These are phyloP conservation scores for Blastobotrys terrestris DNA, from an alignment of 805 yeast genomes.

Conservation along the genomic window DNA sequence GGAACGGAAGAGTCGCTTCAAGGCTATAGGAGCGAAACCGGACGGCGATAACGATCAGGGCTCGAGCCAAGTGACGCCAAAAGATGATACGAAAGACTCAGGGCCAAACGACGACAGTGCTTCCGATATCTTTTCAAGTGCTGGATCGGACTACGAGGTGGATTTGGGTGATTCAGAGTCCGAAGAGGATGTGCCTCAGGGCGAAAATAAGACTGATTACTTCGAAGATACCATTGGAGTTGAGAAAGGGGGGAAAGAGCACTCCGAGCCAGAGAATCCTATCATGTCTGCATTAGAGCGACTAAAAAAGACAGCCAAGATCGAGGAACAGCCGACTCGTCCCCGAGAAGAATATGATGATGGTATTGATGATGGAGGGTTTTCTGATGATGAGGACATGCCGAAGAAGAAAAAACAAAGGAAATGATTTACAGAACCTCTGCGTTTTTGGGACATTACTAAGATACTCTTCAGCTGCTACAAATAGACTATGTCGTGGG, in stretches of 20 bases:
- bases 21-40: neutral
- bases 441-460: no score
- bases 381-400: neutral
- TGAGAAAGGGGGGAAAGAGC: neutral
- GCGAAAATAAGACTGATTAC: neutral
- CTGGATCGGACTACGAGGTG: neutral
- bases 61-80: no score
- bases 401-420: neutral
- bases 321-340: neutral
- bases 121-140: neutral
- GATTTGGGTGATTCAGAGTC: neutral
- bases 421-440: neutral
- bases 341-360: neutral
- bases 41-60: neutral
- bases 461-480: no score
- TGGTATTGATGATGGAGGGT: neutral
- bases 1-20: neutral
- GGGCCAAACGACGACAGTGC: neutral
- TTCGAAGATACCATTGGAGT: neutral
- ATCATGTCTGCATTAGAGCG: neutral
- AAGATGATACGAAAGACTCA: neutral
- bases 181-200: neutral
- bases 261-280: neutral
- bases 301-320: neutral
- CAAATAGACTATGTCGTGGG: no score